Conservation (phyloP, 139 green algal species). For the Tetraselmis striata region DNA sequence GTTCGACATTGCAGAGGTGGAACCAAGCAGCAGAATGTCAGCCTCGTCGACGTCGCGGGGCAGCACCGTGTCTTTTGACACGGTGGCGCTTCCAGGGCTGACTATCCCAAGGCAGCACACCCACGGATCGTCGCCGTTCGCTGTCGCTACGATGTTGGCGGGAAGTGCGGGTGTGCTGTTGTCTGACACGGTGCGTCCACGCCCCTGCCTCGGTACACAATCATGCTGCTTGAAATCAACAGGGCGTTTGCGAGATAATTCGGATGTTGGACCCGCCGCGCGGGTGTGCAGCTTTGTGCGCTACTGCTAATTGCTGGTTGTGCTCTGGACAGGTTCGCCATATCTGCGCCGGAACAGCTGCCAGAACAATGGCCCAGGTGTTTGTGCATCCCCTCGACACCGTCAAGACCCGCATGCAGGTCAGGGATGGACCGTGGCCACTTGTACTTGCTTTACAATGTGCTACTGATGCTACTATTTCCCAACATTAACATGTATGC, state of each 20-base stretch:
- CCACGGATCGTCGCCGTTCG: too few relatives aligned
- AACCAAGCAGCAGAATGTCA: too few relatives aligned
- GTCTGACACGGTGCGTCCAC: constrained; percentile 13
- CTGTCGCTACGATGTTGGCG: too few relatives aligned
- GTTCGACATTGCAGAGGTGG: too few relatives aligned
- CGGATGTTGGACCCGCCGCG: not conserved
- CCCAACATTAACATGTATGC: too few relatives aligned
- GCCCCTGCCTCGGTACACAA: not conserved
- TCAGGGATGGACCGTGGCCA: constrained; percentile 23
- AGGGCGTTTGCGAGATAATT: not conserved
- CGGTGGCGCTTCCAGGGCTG: too few relatives aligned
- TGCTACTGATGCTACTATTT: too few relatives aligned
- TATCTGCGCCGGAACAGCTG: constrained; percentile 33
- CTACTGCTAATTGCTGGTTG: not conserved
- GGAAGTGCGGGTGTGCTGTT: too few relatives aligned
- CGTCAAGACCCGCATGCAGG: constrained; percentile 58
- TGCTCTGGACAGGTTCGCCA: constrained; percentile 33
- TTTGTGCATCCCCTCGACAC: constrained; percentile 58
- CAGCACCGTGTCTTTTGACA: too few relatives aligned
- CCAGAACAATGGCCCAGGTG: constrained; percentile 38
- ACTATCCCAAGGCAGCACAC: too few relatives aligned
- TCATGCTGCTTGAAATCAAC: not conserved
- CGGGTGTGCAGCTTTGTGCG: not conserved
- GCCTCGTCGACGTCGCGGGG: too few relatives aligned
- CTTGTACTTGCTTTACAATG: too few relatives aligned